phyloP scores from a whole-genome alignment of 2,329 filamentous ascomycete species.

The Dothidotthia symphoricarpi region DNA sequence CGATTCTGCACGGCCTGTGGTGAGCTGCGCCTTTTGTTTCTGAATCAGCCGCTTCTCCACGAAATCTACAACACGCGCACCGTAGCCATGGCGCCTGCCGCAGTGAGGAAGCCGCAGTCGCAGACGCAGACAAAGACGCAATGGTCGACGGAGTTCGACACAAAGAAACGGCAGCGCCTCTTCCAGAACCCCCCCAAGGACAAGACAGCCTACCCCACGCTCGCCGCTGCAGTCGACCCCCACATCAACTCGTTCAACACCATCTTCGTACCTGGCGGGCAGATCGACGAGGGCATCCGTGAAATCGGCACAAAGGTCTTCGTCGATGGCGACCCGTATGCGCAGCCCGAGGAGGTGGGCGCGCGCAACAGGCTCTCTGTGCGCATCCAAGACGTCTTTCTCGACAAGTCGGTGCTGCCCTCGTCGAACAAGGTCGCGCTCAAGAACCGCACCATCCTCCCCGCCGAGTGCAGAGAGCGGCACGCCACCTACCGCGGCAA shows the following conservation, averaged over 20 bases:
- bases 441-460: slow-evolving; percentile 79
- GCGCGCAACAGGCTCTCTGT: slow-evolving; percentile 74
- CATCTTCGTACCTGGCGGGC: slow-evolving; percentile 71
- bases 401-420: slow-evolving; percentile 79
- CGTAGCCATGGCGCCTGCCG: slow-evolving; percentile 33
- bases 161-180: slow-evolving; percentile 78
- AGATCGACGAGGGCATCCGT: slow-evolving; percentile 71
- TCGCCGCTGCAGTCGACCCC: slow-evolving; percentile 81
- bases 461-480: slow-evolving; percentile 89
- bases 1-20: slow-evolving; percentile 1
- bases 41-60: slow-evolving; percentile 1
- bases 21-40: slow-evolving; percentile 6
- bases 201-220: slow-evolving; percentile 79
- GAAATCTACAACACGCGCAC: background rate
- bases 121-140: slow-evolving; percentile 29
- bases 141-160: slow-evolving; percentile 87
- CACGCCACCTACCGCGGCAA: slow-evolving; percentile 89
- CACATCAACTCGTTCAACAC: slow-evolving; percentile 96
- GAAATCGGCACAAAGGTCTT: slow-evolving; percentile 90
- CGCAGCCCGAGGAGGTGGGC: slow-evolving; percentile 55
- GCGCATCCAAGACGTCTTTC: slow-evolving; percentile 74
- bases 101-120: slow-evolving; percentile 43
- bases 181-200: slow-evolving; percentile 88
- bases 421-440: slow-evolving; percentile 77
- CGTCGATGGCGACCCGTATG: slow-evolving; percentile 69